These are phyloP conservation scores for Phytopythium mirpurense DNA, from an alignment of 352 stramenopile genomes.

Conservation along the genomic window DNA sequence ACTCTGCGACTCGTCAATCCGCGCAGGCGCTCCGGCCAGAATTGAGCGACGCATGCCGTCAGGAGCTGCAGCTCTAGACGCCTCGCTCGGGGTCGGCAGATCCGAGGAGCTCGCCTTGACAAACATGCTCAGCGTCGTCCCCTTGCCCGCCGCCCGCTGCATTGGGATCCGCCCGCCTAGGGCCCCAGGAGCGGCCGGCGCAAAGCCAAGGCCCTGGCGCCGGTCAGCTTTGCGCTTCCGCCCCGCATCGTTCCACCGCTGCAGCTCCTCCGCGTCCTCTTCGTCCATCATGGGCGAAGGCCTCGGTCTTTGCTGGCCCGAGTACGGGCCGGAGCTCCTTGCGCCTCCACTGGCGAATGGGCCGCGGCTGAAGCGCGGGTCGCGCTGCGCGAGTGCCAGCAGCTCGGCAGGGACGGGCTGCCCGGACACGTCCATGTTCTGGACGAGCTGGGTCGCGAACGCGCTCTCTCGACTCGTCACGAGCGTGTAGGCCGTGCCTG, in stretches of 20 bases:
- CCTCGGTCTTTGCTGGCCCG: no score
- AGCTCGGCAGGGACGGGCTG: slow-evolving; percentile 54
- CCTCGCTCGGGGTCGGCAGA: slow-evolving; percentile 1
- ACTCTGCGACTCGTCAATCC: no score
- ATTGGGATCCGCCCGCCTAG: background rate
- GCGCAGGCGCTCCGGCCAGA: slow-evolving; percentile 28
- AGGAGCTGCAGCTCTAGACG: slow-evolving; percentile 1
- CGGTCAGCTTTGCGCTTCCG: slow-evolving; percentile 57
- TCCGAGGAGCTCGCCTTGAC: slow-evolving; percentile 20
- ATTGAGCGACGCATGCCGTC: slow-evolving; percentile 20
- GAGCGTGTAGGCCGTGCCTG: slow-evolving; percentile 79
- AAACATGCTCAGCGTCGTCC: slow-evolving; percentile 19
- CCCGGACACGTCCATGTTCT: slow-evolving; percentile 80
- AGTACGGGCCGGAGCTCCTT: no score
- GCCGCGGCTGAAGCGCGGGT: slow-evolving; percentile 48
- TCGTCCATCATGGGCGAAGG: slow-evolving; percentile 14
- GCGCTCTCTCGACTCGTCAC: slow-evolving; percentile 65
- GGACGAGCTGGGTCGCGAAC: slow-evolving; percentile 75
- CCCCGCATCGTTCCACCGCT: slow-evolving; percentile 48
- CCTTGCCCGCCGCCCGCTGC: background rate
- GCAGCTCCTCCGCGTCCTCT: slow-evolving; percentile 48
- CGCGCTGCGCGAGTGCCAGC: slow-evolving; percentile 43
- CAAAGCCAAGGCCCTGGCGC: slow-evolving; percentile 70
- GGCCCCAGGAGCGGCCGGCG: slow-evolving; percentile 6
- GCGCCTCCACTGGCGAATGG: slow-evolving; percentile 3